A percentile compares a stretch with the other conserved stretches of the same genome.
Evolutionary conservation across 768 basidiomycete genomes (phyloP).

Genomic region (Lactarius tabidus): DNA sequence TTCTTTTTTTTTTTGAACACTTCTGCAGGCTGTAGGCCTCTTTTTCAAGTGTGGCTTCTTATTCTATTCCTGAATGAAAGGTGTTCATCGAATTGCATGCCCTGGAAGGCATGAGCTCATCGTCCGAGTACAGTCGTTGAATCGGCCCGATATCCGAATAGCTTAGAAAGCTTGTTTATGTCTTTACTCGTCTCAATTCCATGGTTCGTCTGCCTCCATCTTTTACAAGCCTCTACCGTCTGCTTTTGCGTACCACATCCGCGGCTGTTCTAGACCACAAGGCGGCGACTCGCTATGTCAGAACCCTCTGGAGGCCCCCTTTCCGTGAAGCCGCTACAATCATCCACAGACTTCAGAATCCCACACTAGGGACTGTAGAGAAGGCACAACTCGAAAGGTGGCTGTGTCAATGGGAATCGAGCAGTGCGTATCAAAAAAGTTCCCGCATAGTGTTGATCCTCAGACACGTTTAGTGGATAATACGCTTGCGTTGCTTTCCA

Average conservation of each 20-base stretch:
- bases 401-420: conserved; percentile 19
- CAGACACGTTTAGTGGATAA: conserved; percentile 50
- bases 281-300: conserved; percentile 14
- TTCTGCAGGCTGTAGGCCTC: background rate
- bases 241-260: conserved; percentile 22
- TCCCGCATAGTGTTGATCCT: background rate
- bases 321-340: conserved; percentile 22
- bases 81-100: background rate
- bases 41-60: background rate
- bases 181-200: background rate
- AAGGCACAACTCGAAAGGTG: conserved; percentile 17
- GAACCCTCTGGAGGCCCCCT: conserved; percentile 18
- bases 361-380: conserved; percentile 1
- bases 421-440: conserved; percentile 8
- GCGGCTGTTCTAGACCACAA: conserved; percentile 23
- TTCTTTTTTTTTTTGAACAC: background rate
- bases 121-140: background rate
- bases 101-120: background rate
- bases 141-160: conserved; percentile 1
- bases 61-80: background rate
- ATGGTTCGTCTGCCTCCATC: conserved; percentile 17
- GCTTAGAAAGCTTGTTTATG: background rate
- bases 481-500: conserved; percentile 58
- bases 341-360: conserved; percentile 10
- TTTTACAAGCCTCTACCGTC: conserved; percentile 22